These are phyloP conservation scores for Mycosarcoma mackinlayi DNA, from an alignment of 1,284 basidiomycete species.

Conservation along the genomic window DNA sequence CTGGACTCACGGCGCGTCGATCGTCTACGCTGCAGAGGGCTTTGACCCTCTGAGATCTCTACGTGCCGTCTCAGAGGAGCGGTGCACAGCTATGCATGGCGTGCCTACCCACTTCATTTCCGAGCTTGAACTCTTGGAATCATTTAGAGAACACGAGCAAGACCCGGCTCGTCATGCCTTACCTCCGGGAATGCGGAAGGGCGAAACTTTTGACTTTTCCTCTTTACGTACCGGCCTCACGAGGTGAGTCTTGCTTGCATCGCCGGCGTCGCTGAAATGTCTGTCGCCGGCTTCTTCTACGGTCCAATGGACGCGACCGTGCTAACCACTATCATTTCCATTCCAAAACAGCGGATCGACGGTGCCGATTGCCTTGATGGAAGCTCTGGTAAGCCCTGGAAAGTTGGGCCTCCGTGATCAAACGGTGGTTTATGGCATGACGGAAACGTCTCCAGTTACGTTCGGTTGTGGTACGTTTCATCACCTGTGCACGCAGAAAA, in stretches of 20 bases:
- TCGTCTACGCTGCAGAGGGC: conserved; percentile 79
- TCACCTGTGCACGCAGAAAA: too few relatives aligned
- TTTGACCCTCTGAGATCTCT: conserved; percentile 77
- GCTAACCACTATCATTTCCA: not conserved
- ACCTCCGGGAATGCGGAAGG: conserved; percentile 31
- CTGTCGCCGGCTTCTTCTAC: too few relatives aligned
- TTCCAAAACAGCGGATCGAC: conserved; percentile 75
- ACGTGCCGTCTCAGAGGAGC: conserved; percentile 76
- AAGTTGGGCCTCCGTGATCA: conserved; percentile 74
- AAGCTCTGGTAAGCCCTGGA: conserved; percentile 70
- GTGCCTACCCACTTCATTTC: conserved; percentile 83
- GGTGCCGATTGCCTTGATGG: conserved; percentile 78
- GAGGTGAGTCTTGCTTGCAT: conserved; percentile 24
- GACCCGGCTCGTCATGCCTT: conserved; percentile 20
- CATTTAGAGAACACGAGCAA: conserved; percentile 66
- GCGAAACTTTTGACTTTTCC: conserved; percentile 47
- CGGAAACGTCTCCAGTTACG: conserved; percentile 77
- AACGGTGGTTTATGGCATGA: conserved; percentile 73
- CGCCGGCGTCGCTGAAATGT: not conserved
- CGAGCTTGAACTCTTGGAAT: conserved; percentile 74
- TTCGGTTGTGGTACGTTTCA: conserved; percentile 73
- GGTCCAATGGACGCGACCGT: too few relatives aligned
- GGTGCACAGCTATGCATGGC: conserved; percentile 82
- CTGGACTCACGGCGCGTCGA: conserved; percentile 78
- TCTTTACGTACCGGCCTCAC: conserved; percentile 78